Evolutionary conservation across 306 rosid species (phyloP), one percentile per base, ranked within the genome.

Genomic region (Prunus dulcis): DNA sequence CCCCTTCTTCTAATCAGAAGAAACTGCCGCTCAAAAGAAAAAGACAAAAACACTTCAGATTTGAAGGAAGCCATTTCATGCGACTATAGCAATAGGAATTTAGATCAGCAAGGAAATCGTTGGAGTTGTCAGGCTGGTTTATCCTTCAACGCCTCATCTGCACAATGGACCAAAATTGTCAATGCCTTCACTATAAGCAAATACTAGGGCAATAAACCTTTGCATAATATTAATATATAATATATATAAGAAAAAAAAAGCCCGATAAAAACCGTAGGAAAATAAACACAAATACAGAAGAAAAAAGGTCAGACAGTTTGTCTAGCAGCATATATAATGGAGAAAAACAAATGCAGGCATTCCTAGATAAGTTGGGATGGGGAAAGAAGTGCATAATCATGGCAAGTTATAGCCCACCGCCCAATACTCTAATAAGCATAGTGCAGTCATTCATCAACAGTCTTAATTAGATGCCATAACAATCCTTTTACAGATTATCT

Each of bases 81-180:
- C 11, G 51, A 15, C 23, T 13, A 45, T 1, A 15, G 67, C 45
- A 62, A 30, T 15, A 8, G 2, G 45, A 15, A 4, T 34, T 28
- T 28, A 2, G n/a, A 5, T 19, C 45, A 0, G 53, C 23, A 43
- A 41, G 23, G 41, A 32, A 57, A 57, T 9, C 4, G 43, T 62
- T 57, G 17, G 20, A 14, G 56, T 57, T 41, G 25, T 17, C 25
- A 72, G 45, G 67, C 45, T 49, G 74, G 74, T 10, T 50, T 50
- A 25, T 55, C 38, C 14, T 20, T 73, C 77, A 73, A 46, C 2
- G 77, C 69, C 69, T 61, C 60, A 46, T 73, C 69, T 73, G 69
- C 60, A 43, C 34, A 27, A 61, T 2, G 23, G 9, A 20, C 45
- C 47, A 63, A 46, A 28, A 10, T 2, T 50, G 60, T 73, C 30